Evolutionary conservation across 169 alveolate species (phyloP).

Genomic region (Plasmodium gonderi): DNA sequence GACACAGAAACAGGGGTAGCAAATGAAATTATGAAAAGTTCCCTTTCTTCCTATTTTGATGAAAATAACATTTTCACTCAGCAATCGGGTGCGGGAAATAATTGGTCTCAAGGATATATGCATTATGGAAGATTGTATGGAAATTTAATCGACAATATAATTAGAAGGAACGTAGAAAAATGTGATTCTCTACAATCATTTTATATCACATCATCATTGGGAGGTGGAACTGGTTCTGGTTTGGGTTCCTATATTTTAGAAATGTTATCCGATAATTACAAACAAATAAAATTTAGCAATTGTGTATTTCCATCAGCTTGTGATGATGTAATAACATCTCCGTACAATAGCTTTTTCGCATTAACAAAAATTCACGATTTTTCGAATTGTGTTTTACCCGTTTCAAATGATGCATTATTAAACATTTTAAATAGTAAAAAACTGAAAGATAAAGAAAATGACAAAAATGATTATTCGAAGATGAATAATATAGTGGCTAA

Average conservation of each 20-base stretch:
- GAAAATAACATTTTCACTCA: constrained; percentile 92
- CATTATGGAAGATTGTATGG: constrained; percentile 92
- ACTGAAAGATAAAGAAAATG: constrained; percentile 54
- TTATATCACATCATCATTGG: constrained; percentile 94
- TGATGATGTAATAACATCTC: constrained; percentile 94
- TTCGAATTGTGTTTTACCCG: constrained; percentile 94
- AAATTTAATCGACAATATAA: constrained; percentile 89
- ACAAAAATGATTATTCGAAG: constrained; percentile 69
- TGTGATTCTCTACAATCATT: constrained; percentile 97
- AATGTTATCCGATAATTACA: constrained; percentile 89
- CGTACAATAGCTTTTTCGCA: constrained; percentile 92
- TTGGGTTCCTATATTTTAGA: constrained; percentile 95
- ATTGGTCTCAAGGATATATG: constrained; percentile 94
- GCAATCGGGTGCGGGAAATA: constrained; percentile 97
- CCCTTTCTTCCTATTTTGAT: constrained; percentile 93
- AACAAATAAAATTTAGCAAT: constrained; percentile 89
- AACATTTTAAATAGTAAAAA: constrained; percentile 63
- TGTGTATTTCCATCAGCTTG: constrained; percentile 93
- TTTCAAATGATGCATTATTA: constrained; percentile 89
- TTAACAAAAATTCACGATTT: constrained; percentile 88
- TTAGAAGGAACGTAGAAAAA: constrained; percentile 90
- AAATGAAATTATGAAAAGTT: constrained; percentile 91
- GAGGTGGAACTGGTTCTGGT: constrained; percentile 99
- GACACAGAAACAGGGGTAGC: constrained; percentile 99
- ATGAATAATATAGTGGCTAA: constrained; percentile 75